A percentile compares a stretch with the other conserved stretches of the same genome.
These are phyloP conservation scores for Cryphonectria japonica DNA, from an alignment of 2,329 filamentous ascomycete species.

Conservation along the genomic window DNA sequence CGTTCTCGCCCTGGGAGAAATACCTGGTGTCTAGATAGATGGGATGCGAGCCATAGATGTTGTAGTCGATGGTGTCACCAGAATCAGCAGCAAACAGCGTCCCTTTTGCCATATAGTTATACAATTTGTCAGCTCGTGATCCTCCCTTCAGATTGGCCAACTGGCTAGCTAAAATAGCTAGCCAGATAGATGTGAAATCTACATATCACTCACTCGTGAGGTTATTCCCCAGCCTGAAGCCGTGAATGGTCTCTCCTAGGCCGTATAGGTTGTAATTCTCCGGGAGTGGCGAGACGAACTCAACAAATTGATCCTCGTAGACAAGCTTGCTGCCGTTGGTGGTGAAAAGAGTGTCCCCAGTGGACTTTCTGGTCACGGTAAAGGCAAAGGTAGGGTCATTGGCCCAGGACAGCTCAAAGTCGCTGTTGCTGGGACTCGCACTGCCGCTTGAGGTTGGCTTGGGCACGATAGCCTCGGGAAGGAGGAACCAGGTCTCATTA, in stretches of 20 bases:
- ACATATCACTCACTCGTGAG: slow-evolving; percentile 56
- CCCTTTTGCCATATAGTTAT: slow-evolving; percentile 34
- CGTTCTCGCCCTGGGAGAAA: slow-evolving; percentile 57
- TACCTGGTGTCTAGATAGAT: slow-evolving; percentile 82
- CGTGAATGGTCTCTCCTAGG: slow-evolving; percentile 73
- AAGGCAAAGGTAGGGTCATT: slow-evolving; percentile 69
- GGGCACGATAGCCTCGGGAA: slow-evolving; percentile 66
- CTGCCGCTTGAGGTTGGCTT: slow-evolving; percentile 51
- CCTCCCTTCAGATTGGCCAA: neutral
- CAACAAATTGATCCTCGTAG: slow-evolving; percentile 78
- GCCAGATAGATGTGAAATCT: neutral
- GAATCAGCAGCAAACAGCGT: slow-evolving; percentile 67
- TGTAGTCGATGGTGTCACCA: slow-evolving; percentile 66
- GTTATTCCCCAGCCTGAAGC: slow-evolving; percentile 72
- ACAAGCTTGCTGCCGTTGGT: slow-evolving; percentile 68
- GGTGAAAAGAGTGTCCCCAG: slow-evolving; percentile 68
- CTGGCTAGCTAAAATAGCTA: too few relatives aligned
- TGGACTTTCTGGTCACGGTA: slow-evolving; percentile 61
- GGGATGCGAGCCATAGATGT: slow-evolving; percentile 77
- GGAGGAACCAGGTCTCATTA: slow-evolving; percentile 69
- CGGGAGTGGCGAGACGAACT: slow-evolving; percentile 68
- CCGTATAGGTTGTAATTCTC: slow-evolving; percentile 77
- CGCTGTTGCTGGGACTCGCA: slow-evolving; percentile 52
- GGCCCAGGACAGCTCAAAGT: slow-evolving; percentile 58
- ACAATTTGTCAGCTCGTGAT: slow-evolving; percentile 1